Conservation (phyloP, 495 filamentous ascomycete genomes). For the Pseudomonodictys pantanalensis region DNA sequence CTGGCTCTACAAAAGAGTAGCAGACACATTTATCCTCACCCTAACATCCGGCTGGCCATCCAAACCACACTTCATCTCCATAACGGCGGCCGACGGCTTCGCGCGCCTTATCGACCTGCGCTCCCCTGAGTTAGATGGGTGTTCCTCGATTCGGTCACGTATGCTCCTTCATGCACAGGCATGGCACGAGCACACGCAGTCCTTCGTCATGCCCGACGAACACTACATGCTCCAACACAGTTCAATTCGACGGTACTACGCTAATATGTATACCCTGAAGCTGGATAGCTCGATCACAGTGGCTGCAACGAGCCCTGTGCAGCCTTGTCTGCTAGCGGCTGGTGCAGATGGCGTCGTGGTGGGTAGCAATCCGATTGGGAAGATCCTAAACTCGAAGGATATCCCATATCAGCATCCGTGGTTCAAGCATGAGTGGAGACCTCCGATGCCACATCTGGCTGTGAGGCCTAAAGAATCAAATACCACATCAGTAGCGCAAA, state of each 20-base stretch:
- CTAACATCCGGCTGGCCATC: conserved; percentile 59
- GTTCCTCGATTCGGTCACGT: conserved; percentile 52
- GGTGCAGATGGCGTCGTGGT: conserved; percentile 56
- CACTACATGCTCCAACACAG: conserved; percentile 53
- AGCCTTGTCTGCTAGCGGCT: conserved; percentile 55
- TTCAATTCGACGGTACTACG: conserved; percentile 57
- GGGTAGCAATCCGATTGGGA: conserved; percentile 56
- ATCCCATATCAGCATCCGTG: conserved; percentile 58
- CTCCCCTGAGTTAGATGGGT: conserved; percentile 49
- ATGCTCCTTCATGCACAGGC: conserved; percentile 49
- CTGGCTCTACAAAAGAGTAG: conserved; percentile 55
- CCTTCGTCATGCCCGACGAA: conserved; percentile 57
- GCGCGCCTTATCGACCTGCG: conserved; percentile 56
- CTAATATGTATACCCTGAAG: conserved; percentile 44
- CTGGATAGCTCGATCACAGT: conserved; percentile 41
- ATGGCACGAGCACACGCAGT: conserved; percentile 57
- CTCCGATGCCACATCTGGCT: conserved; percentile 32
- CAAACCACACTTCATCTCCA: conserved; percentile 54
- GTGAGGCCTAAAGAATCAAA: background rate
- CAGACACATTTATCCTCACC: conserved; percentile 59
- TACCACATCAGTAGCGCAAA: background rate
- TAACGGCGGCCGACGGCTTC: conserved; percentile 58
- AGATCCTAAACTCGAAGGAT: conserved; percentile 52
- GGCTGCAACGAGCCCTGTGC: conserved; percentile 49
- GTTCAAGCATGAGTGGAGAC: conserved; percentile 62